Percentiles rank a stretch among this genome's conserved stretches.
Evolutionary conservation across 1,284 basidiomycete genomes (phyloP).

Genomic region (Malassezia dermatis): DNA sequence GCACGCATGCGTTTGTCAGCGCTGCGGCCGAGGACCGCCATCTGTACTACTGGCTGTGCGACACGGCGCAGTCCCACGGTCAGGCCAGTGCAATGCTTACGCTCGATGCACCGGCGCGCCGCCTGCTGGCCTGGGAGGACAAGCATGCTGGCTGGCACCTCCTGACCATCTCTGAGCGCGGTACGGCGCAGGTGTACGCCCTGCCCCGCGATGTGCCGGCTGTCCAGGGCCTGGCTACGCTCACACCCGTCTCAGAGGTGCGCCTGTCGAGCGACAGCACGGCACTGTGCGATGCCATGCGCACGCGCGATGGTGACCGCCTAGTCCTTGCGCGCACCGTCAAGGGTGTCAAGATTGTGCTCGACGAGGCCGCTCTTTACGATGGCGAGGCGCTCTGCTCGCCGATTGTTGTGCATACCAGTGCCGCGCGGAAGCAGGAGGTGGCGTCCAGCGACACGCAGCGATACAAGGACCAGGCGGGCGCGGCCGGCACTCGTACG

Average conservation of each 20-base stretch:
- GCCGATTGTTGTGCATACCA: slow-evolving; percentile 4
- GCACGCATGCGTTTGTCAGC: slow-evolving; percentile 55
- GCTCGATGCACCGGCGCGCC: slow-evolving; percentile 48
- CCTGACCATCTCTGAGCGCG: slow-evolving; percentile 37
- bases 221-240: slow-evolving; percentile 17
- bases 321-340: slow-evolving; percentile 28
- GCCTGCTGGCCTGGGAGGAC: slow-evolving; percentile 19
- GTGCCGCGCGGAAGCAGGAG: slow-evolving; percentile 2
- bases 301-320: slow-evolving; percentile 17
- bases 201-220: slow-evolving; percentile 28
- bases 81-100: slow-evolving; percentile 39
- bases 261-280: background rate
- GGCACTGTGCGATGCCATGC: slow-evolving; percentile 24
- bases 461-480: slow-evolving; percentile 28
- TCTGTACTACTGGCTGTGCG: slow-evolving; percentile 57
- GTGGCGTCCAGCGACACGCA: slow-evolving; percentile 15
- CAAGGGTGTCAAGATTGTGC: slow-evolving; percentile 35
- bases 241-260: slow-evolving; percentile 18
- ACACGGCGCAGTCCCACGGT: slow-evolving; percentile 47
- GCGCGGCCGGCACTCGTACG: slow-evolving; percentile 15
- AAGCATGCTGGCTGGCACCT: slow-evolving; percentile 44
- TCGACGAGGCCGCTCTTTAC: slow-evolving; percentile 24
- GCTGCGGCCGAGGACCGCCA: slow-evolving; percentile 65
- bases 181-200: slow-evolving; percentile 33
- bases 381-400: slow-evolving; percentile 18